A percentile compares a stretch with the other conserved stretches of the same genome.
Evolutionary conservation across 2,329 filamentous ascomycete genomes (phyloP).

Genomic region (Aspergillus chevalieri): DNA sequence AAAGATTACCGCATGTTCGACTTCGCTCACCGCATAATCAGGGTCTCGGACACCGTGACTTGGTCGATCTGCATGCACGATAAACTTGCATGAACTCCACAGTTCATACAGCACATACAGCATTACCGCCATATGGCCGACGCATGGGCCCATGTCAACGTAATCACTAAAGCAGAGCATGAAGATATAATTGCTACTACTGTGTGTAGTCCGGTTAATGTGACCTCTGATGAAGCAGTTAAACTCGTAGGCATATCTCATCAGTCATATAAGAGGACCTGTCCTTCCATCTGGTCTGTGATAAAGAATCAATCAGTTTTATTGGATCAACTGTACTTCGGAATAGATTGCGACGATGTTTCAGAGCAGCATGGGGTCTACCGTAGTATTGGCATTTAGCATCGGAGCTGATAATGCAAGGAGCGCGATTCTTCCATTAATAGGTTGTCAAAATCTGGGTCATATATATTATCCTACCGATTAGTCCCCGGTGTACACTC

Average conservation of each 20-base stretch:
- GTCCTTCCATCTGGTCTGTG: conserved; percentile 59
- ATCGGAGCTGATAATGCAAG: background rate
- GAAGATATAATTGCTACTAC: conserved; percentile 65
- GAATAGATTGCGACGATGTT: conserved; percentile 85
- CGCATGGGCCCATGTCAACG: conserved; percentile 72
- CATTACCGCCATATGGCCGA: background rate
- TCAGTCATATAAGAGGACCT: conserved; percentile 51
- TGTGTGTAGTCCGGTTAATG: conserved; percentile 77
- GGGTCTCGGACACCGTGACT: conserved; percentile 43
- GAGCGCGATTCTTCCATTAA: background rate
- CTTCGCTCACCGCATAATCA: too few relatives aligned
- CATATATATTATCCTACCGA: background rate
- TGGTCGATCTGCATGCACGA: conserved; percentile 60
- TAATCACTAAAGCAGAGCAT: conserved; percentile 64
- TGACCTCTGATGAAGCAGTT: conserved; percentile 73
- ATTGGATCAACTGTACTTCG: conserved; percentile 38
- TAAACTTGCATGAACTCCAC: too few relatives aligned
- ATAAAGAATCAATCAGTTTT: conserved; percentile 60
- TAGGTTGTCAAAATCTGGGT: background rate
- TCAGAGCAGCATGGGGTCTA: conserved; percentile 82
- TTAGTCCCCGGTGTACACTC: background rate
- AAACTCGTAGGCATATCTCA: conserved; percentile 29
- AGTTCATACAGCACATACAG: conserved; percentile 46
- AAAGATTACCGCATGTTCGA: too few relatives aligned
- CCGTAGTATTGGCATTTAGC: conserved; percentile 30